Evolutionary conservation across 345 rosid species (phyloP).

Genomic region (Cochlearia excelsa): DNA sequence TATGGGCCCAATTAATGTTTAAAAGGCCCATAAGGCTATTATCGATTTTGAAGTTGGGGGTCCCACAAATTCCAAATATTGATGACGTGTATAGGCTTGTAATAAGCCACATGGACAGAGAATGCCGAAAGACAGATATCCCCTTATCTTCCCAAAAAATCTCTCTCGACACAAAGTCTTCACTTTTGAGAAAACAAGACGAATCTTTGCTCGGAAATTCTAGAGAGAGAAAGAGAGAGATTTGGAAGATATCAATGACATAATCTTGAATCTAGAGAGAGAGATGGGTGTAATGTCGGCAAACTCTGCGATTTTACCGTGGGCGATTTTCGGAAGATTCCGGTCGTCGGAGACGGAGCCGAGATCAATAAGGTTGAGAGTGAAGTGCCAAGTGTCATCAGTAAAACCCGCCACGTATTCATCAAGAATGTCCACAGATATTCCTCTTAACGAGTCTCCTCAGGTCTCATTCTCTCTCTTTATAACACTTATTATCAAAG

Average conservation of each 20-base stretch:
- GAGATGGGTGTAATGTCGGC: constrained; percentile 18
- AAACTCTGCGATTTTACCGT: constrained; percentile 37
- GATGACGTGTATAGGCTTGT: constrained; percentile 7
- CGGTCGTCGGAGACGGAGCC: constrained; percentile 23
- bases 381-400: constrained; percentile 34
- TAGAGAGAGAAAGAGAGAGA: neutral
- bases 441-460: constrained; percentile 76
- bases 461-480: constrained; percentile 50
- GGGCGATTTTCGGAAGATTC: constrained; percentile 28
- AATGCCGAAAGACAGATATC: constrained; percentile 12
- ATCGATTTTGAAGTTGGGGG: constrained; percentile 5
- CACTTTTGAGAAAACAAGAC: too few relatives aligned
- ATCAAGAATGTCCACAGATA: constrained; percentile 68
- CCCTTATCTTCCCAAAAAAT: constrained; percentile 19
- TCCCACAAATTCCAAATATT: neutral
- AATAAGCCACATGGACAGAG: constrained; percentile 6
- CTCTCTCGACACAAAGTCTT: neutral
- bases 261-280: neutral
- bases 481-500: too few relatives aligned
- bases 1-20: too few relatives aligned
- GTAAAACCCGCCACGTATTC: constrained; percentile 54
- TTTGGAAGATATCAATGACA: constrained; percentile 7
- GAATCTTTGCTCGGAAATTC: too few relatives aligned
- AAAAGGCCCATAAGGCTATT: too few relatives aligned
- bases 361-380: constrained; percentile 34